Percentiles rank a stretch among this genome's conserved stretches.
phyloP scores from a whole-genome alignment of 805 yeast genomes.

The Myxozyma melibiosi region DNA sequence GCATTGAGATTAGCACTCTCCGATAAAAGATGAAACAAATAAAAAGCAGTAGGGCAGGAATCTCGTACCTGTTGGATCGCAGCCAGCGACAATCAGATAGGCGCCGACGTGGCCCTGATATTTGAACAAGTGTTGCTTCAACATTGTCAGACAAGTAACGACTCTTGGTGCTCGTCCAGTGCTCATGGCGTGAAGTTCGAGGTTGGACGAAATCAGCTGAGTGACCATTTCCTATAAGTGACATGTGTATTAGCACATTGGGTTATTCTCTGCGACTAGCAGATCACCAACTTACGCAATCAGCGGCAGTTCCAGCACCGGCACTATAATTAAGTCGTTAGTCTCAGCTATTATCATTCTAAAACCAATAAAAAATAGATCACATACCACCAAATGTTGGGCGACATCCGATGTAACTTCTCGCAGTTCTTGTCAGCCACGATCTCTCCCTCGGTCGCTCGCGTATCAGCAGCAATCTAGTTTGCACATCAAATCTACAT shows the following conservation, averaged over 20 bases:
- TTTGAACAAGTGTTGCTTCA: constrained; percentile 93
- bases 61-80: constrained; percentile 81
- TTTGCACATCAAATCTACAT: background rate
- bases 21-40: background rate
- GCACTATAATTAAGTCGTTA: constrained; percentile 55
- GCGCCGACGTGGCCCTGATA: constrained; percentile 99
- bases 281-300: constrained; percentile 53
- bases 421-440: constrained; percentile 99
- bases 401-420: constrained; percentile 82
- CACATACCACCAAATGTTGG: constrained; percentile 66
- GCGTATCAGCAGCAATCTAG: constrained; percentile 92
- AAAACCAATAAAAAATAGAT: background rate
- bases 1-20: background rate
- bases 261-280: background rate
- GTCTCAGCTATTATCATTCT: background rate
- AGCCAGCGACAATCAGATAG: constrained; percentile 96
- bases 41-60: background rate
- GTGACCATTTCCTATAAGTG: constrained; percentile 81
- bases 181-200: constrained; percentile 85
- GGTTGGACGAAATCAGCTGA: constrained; percentile 83
- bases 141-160: constrained; percentile 85
- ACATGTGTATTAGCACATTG: background rate
- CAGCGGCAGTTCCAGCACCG: constrained; percentile 99
- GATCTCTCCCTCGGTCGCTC: constrained; percentile 95
- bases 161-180: constrained; percentile 89